A percentile compares a stretch with the other conserved stretches of the same genome.
These are phyloP conservation scores for Plantago coronopus DNA, from an alignment of 305 asterid genomes.

Conservation along the genomic window DNA sequence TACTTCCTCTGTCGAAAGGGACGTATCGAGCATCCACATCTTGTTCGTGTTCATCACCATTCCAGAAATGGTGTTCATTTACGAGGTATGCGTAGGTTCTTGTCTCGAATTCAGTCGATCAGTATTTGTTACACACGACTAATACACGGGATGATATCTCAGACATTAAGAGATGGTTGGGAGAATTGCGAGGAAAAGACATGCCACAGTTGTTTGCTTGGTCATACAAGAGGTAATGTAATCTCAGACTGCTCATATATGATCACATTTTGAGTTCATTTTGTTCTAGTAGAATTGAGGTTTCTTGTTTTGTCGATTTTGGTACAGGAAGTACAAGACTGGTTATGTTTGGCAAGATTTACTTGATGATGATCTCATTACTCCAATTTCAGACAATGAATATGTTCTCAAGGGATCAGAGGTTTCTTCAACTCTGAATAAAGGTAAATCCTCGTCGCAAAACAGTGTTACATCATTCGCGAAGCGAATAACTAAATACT, in stretches of 20 bases:
- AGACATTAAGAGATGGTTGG: slow-evolving; percentile 95
- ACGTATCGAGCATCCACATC: slow-evolving; percentile 81
- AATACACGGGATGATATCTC: neutral
- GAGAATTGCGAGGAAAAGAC: slow-evolving; percentile 83
- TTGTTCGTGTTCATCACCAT: slow-evolving; percentile 68
- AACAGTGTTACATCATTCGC: neutral
- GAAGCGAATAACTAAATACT: neutral
- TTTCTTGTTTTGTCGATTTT: neutral
- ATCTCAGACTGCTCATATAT: neutral
- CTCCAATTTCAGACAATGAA: slow-evolving; percentile 86
- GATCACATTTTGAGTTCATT: neutral
- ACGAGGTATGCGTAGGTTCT: slow-evolving; percentile 43
- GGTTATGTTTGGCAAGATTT: slow-evolving; percentile 97
- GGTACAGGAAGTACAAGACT: slow-evolving; percentile 61
- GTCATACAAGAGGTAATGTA: slow-evolving; percentile 89
- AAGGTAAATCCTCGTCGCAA: slow-evolving; percentile 30
- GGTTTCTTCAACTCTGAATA: slow-evolving; percentile 24
- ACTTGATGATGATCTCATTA: slow-evolving; percentile 87
- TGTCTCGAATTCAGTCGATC: neutral
- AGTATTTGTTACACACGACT: neutral
- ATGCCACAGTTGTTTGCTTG: slow-evolving; percentile 82
- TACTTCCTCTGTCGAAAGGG: slow-evolving; percentile 82
- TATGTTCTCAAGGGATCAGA: slow-evolving; percentile 91
- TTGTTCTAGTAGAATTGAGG: neutral
- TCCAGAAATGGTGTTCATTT: slow-evolving; percentile 72